Base-by-base conservation (phyloP, 176 grass and related monocot species). In the Puccinellia tenuiflora region DNA sequence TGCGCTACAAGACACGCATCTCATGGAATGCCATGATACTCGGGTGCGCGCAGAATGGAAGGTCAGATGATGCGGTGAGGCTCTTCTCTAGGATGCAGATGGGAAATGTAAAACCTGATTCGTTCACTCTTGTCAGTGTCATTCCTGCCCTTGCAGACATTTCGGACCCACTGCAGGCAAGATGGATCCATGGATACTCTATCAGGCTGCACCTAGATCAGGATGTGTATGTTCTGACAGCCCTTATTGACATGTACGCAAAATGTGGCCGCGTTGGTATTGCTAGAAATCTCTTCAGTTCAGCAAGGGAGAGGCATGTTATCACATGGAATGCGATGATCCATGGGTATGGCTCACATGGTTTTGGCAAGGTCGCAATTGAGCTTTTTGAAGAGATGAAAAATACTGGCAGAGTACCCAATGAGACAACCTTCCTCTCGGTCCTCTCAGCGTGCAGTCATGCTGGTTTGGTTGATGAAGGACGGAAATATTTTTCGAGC, bases 311-410 rank as follows among this genome's bases (percentile, higher is more conserved):
- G 68, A 93, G 69, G 28, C 91, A 93, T 77, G 88, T 90, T 26
- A 88, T 87, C n/a, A 88, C 83, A n/a, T 93, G 92, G 92, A 94
- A 94, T 35, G 86, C 84, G 0, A 91, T 94, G 92, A 87, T 94
- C 30, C 86, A 91, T 76, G 92, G 92, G 18, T 94, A 89, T 48
- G 83, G 91, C 17, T 90, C 91, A 3, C 86, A 93, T 61, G 91
- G 91, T 47, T 86, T 88, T 77, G 91, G 82, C 31, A 83, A 86
- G 54, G 83, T 68, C 2, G 79, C 83, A 51, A 56, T 90, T 53
- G 79, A 93, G 35, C 52, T 93, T 33, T 93, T 93, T 80, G 91
- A 93, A 81, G 69, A 67, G 86, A 90, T 94, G 92, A 94, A 86
- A 43, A 77, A 15, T 47, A 53, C 68, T 57, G 70, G 86, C 22